Base-by-base conservation (phyloP, 176 grass and related monocot species). In the Lolium perenne region DNA sequence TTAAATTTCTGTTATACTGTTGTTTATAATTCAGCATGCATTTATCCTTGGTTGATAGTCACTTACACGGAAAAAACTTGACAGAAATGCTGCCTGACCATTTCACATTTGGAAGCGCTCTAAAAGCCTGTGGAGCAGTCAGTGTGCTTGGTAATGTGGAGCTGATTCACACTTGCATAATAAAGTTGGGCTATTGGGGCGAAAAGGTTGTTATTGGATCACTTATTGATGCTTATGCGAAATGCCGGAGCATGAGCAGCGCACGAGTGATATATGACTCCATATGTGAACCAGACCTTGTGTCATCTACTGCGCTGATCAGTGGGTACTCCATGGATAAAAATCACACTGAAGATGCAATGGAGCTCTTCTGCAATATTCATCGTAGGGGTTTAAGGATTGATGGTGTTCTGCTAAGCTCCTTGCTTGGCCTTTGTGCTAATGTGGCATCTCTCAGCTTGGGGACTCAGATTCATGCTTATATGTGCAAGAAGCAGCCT, bases 381-480 rank as follows among this genome's bases (percentile, higher is more conserved):
- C 82, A 88, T 66, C 41, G 17, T 3, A 55, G 66, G 23, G 82
- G 80, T 72, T 81, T 84, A 82, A 86, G 56, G 80, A 80, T 91
- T 4, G 95, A 97, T 69, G 82, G 75, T 66, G 17, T 97, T 58
- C 82, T 97, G 58, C 76, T 97, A 80, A 91, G 91, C 8, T 93
- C 92, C 41, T 61, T 95, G 82, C 71, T 97, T 80, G 82, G 84
- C 76, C 8, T 87, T 40, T 97, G 95, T 93, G 95, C 92, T 60
- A 90, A 90, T 80, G 54, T 85, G 80, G 71, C 92, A 82, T 91
- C 53, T 8, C 50, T 90, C 72, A 80, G 61, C 74, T 84, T 93
- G 38, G 95, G 95, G 32, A 88, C 49, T 82, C 92, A 97, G 84
- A 84, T 97, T 81, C 95, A 97, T 90, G 86, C 91, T 67, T 83